phyloP scores from a whole-genome alignment of 305 asterid genomes.

The Fraxinus albicans region DNA sequence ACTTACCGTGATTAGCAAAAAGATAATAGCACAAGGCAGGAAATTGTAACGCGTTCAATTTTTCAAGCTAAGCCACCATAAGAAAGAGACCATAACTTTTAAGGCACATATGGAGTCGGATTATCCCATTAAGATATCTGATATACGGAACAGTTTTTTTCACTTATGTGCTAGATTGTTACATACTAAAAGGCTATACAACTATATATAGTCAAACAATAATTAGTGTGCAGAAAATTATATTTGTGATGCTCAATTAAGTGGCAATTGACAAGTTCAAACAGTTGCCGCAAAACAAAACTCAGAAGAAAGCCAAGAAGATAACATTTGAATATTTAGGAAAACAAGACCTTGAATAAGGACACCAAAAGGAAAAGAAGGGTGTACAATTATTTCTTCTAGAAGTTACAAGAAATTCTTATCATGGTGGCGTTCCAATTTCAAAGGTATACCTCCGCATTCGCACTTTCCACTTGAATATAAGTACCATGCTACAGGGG shows the following conservation, averaged over 20 bases:
- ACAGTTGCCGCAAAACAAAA: constrained; percentile 5
- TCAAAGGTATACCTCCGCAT: neutral
- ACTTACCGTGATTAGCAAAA: neutral
- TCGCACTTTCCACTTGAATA: neutral
- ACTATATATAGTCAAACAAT: constrained; percentile 14
- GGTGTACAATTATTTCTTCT: neutral
- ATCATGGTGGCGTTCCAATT: neutral
- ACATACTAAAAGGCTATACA: constrained; percentile 14
- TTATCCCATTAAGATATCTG: neutral
- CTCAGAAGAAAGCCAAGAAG: constrained; percentile 16
- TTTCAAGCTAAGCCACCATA: constrained; percentile 26
- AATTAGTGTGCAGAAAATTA: constrained; percentile 16
- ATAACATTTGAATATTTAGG: constrained; percentile 7
- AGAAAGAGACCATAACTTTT: constrained; percentile 9
- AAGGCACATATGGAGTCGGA: constrained; percentile 6
- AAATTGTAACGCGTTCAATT: neutral
- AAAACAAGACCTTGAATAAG: constrained; percentile 12
- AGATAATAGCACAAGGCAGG: neutral
- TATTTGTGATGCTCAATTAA: constrained; percentile 6
- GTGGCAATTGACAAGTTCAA: constrained; percentile 8
- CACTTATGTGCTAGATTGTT: constrained; percentile 3
- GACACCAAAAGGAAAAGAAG: constrained; percentile 2
- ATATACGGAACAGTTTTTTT: constrained; percentile 8
- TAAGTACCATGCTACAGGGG: neutral
- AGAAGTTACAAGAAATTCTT: neutral